A percentile compares a stretch with the other conserved stretches of the same genome.
Evolutionary conservation across 2,329 filamentous ascomycete species (phyloP).

Genomic region (Ophiostoma quercus): DNA sequence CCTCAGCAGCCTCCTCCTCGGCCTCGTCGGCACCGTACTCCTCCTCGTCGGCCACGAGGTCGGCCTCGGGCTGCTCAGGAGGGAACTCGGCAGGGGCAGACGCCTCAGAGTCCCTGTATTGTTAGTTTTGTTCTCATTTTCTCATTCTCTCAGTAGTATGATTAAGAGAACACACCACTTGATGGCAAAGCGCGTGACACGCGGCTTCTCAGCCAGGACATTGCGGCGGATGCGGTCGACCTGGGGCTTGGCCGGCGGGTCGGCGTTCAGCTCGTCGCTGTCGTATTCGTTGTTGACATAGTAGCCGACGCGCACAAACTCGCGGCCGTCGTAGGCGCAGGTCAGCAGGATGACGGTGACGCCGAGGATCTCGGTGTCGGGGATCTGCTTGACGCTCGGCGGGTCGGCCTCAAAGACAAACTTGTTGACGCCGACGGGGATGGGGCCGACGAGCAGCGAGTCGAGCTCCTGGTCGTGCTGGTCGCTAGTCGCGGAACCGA

Average conservation of each 20-base stretch:
- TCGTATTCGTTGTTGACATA: constrained; percentile 99
- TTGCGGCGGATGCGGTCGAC: constrained; percentile 90
- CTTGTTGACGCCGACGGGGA: constrained; percentile 96
- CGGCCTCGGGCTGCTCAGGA: constrained; percentile 94
- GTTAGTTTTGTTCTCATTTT: constrained; percentile 11
- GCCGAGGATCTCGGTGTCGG: constrained; percentile 88
- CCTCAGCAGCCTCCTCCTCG: constrained; percentile 46
- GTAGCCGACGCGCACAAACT: constrained; percentile 97
- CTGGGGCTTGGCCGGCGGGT: constrained; percentile 86
- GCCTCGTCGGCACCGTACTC: constrained; percentile 88
- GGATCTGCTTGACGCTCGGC: constrained; percentile 84
- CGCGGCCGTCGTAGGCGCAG: constrained; percentile 91
- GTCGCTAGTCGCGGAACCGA: constrained; percentile 93
- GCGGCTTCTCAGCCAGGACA: constrained; percentile 91
- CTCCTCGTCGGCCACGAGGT: constrained; percentile 76
- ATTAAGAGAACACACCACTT: constrained; percentile 67
- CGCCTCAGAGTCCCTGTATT: constrained; percentile 85
- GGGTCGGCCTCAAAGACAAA: constrained; percentile 96
- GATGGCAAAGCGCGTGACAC: constrained; percentile 95
- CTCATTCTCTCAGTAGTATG: neutral
- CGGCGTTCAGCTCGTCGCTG: constrained; percentile 77
- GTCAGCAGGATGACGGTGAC: constrained; percentile 96
- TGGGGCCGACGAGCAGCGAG: constrained; percentile 91
- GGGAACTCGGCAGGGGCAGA: constrained; percentile 94
- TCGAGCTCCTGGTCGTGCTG: constrained; percentile 99